These are phyloP conservation scores for Arthrobotrys musiformis DNA, from an alignment of 2,329 filamentous ascomycete species.

Conservation along the genomic window DNA sequence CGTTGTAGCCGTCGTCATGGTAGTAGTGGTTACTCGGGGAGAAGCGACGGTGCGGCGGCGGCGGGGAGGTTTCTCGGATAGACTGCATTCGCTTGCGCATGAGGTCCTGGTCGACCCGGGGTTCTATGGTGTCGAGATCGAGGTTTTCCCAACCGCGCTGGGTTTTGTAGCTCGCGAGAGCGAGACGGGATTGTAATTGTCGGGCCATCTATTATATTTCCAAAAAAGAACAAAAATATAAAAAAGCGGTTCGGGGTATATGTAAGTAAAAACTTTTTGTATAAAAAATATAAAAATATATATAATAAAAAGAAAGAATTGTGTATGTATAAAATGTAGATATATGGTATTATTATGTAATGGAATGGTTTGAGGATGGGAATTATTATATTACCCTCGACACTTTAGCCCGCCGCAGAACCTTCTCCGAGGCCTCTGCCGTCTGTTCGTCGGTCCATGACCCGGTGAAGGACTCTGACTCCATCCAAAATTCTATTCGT, in stretches of 20 bases:
- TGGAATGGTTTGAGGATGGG: background rate
- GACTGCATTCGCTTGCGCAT: conserved; percentile 72
- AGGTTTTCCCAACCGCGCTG: conserved; percentile 95
- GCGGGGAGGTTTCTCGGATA: conserved; percentile 59
- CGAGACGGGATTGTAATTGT: conserved; percentile 90
- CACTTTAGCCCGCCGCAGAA: conserved; percentile 78
- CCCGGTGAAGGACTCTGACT: conserved; percentile 44
- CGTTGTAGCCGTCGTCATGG: conserved; percentile 24
- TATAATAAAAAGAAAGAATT: conserved; percentile 52
- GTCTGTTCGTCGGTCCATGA: conserved; percentile 58
- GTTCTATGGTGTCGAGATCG: conserved; percentile 85
- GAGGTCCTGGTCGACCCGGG: conserved; percentile 81
- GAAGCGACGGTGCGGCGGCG: conserved; percentile 34
- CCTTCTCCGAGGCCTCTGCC: conserved; percentile 68
- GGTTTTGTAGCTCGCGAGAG: conserved; percentile 95
- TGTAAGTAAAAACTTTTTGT: background rate
- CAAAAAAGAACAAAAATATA: conserved; percentile 28
- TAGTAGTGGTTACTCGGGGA: conserved; percentile 6
- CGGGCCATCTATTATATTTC: conserved; percentile 78
- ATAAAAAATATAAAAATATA: conserved; percentile 55
- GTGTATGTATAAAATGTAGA: background rate
- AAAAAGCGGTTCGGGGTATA: too few species aligned
- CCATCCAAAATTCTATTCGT: conserved; percentile 38
- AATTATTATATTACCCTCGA: conserved; percentile 71
- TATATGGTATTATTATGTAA: conserved; percentile 7